Percentiles rank a stretch among this genome's conserved stretches.
Evolutionary conservation across 2,329 filamentous ascomycete species (phyloP).

Genomic region (Lasiodiplodia hormozganensis): DNA sequence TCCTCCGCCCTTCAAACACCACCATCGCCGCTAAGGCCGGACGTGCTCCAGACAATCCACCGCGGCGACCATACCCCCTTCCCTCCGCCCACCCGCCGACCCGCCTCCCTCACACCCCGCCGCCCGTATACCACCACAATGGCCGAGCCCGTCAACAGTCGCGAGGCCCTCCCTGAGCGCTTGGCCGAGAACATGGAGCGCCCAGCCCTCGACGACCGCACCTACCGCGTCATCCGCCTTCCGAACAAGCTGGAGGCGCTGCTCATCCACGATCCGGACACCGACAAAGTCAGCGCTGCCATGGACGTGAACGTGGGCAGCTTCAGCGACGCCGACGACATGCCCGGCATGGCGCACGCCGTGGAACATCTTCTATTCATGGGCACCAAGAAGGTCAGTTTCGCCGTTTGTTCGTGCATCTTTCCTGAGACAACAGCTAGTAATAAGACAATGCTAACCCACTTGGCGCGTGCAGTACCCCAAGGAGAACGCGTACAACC

Average conservation of each 20-base stretch:
- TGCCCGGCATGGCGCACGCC: conserved; percentile 94
- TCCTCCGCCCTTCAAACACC: conserved; percentile 12
- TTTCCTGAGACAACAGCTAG: conserved; percentile 1
- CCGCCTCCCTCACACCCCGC: conserved; percentile 8
- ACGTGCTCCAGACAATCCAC: conserved; percentile 17
- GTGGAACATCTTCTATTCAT: conserved; percentile 98
- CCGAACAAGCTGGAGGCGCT: conserved; percentile 88
- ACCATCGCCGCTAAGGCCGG: conserved; percentile 8
- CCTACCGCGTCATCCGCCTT: conserved; percentile 85
- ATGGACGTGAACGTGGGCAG: conserved; percentile 96
- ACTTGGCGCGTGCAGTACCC: conserved; percentile 68
- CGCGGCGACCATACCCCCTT: background rate
- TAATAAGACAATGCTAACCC: conserved; percentile 21
- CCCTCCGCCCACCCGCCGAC: background rate
- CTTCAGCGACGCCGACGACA: conserved; percentile 88
- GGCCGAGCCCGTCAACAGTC: conserved; percentile 27
- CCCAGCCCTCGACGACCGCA: conserved; percentile 82
- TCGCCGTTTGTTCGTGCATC: background rate
- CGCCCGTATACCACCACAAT: conserved; percentile 32
- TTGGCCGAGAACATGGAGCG: conserved; percentile 76
- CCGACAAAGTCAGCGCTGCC: conserved; percentile 95
- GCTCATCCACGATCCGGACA: conserved; percentile 90
- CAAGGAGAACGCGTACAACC: conserved; percentile 92
- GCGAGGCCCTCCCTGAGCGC: conserved; percentile 36
- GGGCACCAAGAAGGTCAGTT: conserved; percentile 86